Base-by-base conservation (phyloP, 2,329 filamentous ascomycete genomes). In the Claviceps maximensis region DNA sequence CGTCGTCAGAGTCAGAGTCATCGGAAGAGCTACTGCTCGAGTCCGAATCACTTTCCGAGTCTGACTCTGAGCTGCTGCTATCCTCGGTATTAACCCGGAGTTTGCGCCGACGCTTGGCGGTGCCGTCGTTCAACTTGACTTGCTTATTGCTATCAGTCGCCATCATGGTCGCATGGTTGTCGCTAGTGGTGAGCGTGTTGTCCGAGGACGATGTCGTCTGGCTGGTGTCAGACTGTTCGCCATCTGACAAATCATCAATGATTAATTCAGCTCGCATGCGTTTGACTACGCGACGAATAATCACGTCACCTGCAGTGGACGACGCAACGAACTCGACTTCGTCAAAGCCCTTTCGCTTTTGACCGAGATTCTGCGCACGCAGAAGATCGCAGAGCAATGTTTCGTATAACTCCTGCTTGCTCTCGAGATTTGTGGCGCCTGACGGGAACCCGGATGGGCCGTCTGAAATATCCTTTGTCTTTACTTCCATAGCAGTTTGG, bases 181-280 rank as follows among this genome's bases (percentile, higher is more conserved):
- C 65, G 49, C 61, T 64, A 31, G 57, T 57, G 23, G 60, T 58
- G 19, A 64, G 54, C 25, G 65, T 66, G 6, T 51, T 49, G 36
- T 58, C 59, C 40, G 65, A 64, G n/a, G 63, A 63, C 17, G 60
- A 62, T 19, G 63, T 63, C 8, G 60, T 61, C 12, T 58, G 60
- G 58, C 63, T 66, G 40, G 59, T 52, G 55, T 67, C 66, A 47
- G 66, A 70, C 52, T 73, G 70, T 23, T 71, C 74, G 49, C 68
- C 69, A 50, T 76, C 74, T 1, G 71, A 74, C n/a, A 84, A 67
- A 60, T 79, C 74, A 33, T 74, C 74, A 36, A 80, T 58, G 31
- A 84, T 71, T 57, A 74, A 71, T 64, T 84, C 80, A 9, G 80
- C 77, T 33, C 81, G 77, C 71, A 83, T 81, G 52, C 81, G 77